Percentiles rank a stretch among this genome's conserved stretches.
Conservation (phyloP, 1,284 basidiomycete species). For the Acaromyces ingoldii region DNA sequence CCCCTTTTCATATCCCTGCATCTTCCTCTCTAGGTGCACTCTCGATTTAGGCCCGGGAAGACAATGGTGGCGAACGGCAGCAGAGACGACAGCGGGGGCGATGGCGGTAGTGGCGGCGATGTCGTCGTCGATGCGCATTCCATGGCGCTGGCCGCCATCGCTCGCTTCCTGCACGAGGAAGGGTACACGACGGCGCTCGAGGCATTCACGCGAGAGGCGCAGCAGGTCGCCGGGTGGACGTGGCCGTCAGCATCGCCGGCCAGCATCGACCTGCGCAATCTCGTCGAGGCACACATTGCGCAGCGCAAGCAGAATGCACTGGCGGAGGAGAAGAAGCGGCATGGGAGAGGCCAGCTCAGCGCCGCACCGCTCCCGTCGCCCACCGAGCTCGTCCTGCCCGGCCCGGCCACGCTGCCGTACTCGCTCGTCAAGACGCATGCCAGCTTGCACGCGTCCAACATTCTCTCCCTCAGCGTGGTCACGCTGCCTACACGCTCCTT, state of each 20-base stretch:
- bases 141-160: constrained; percentile 2
- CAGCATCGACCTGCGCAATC: constrained; percentile 17
- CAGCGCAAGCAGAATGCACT: constrained; percentile 12
- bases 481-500: constrained; percentile 19
- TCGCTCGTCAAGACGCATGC: constrained; percentile 17
- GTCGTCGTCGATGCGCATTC: background rate
- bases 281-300: constrained; percentile 20
- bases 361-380: constrained; percentile 12
- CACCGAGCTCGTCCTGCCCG: constrained; percentile 14
- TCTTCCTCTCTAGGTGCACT: too few species aligned
- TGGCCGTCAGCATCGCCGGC: background rate
- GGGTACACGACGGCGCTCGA: constrained; percentile 1
- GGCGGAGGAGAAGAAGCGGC: constrained; percentile 11
- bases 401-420: constrained; percentile 14
- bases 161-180: background rate
- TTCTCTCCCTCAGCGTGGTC: constrained; percentile 28
- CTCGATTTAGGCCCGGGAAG: too few species aligned
- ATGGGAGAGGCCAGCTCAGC: constrained; percentile 5
- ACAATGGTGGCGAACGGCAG: too few species aligned
- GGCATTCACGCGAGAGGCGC: background rate
- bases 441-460: constrained; percentile 37
- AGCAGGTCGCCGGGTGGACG: background rate
- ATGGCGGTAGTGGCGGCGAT: background rate
- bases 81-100: too few species aligned
- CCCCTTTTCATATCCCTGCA: too few species aligned